phyloP scores from a whole-genome alignment of 768 basidiomycete genomes.

The Termitomyces sp. region DNA sequence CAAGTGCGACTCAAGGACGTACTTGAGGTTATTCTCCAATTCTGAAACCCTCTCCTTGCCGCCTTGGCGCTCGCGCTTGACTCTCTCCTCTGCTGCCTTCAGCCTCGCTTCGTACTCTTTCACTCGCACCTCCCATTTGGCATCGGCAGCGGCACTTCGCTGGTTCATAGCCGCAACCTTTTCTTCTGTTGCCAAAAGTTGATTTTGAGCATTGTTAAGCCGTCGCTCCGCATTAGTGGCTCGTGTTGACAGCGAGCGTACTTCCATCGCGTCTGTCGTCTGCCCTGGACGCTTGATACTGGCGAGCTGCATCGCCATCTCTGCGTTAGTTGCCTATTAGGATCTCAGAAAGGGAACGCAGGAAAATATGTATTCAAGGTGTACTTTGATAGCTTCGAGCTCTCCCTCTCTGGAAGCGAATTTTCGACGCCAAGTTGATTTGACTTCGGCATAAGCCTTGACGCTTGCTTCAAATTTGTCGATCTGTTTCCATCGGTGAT shows the following conservation, averaged over 20 bases:
- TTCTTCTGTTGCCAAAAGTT: constrained; percentile 80
- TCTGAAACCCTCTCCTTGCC: constrained; percentile 80
- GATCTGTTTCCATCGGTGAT: constrained; percentile 84
- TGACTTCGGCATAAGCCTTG: constrained; percentile 77
- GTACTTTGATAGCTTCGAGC: constrained; percentile 78
- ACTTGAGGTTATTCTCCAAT: constrained; percentile 71
- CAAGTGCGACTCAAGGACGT: constrained; percentile 13
- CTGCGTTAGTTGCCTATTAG: constrained; percentile 61
- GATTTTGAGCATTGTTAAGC: constrained; percentile 80
- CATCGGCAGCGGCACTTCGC: constrained; percentile 67
- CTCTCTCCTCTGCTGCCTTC: constrained; percentile 82
- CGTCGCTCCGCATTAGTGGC: constrained; percentile 84
- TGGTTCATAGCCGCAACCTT: constrained; percentile 70
- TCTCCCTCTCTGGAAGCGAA: constrained; percentile 84
- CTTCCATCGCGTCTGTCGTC: constrained; percentile 58
- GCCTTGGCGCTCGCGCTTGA: constrained; percentile 92
- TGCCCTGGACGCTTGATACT: constrained; percentile 53
- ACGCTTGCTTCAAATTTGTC: constrained; percentile 89
- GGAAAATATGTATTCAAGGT: constrained; percentile 10
- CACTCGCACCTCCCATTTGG: constrained; percentile 93
- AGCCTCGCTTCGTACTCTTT: constrained; percentile 84
- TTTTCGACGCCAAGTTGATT: constrained; percentile 79
- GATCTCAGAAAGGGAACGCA: background rate
- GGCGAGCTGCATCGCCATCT: constrained; percentile 67
- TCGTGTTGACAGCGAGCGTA: constrained; percentile 64